These are phyloP conservation scores for Chenopodium formosanum DNA, from an alignment of 148 eudicot genomes.

Conservation along the genomic window DNA sequence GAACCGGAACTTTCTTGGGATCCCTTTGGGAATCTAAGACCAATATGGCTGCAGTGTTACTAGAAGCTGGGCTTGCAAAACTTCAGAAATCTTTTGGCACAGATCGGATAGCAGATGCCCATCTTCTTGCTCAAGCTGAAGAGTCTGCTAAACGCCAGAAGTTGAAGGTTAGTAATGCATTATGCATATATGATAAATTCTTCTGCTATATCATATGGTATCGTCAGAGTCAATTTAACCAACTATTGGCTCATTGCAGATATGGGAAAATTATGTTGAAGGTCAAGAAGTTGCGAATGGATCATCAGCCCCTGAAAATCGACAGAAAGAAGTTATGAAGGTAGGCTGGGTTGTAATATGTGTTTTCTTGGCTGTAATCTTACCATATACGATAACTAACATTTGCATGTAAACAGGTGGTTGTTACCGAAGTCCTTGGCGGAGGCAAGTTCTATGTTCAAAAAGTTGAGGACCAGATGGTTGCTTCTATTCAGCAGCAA, in stretches of 20 bases:
- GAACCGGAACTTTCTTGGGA: constrained; percentile 94
- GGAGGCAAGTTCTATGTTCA: constrained; percentile 95
- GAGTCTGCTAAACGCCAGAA: constrained; percentile 83
- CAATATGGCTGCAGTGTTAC: constrained; percentile 60
- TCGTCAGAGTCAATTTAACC: constrained; percentile 8
- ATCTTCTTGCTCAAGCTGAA: constrained; percentile 82
- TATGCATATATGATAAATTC: neutral
- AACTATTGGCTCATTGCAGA: constrained; percentile 40
- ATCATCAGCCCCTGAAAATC: constrained; percentile 43
- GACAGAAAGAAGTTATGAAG: constrained; percentile 83
- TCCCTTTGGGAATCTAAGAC: constrained; percentile 80
- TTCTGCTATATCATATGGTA: neutral
- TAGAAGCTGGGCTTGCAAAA: constrained; percentile 92
- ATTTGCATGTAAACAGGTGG: constrained; percentile 45
- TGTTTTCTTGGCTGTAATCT: constrained; percentile 4
- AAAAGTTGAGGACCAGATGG: constrained; percentile 60
- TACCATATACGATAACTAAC: neutral
- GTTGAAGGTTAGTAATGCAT: constrained; percentile 56
- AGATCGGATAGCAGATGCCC: constrained; percentile 77
- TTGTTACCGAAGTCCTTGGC: constrained; percentile 74
- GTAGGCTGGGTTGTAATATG: constrained; percentile 28
- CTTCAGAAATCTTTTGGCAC: constrained; percentile 66
- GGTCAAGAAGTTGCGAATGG: constrained; percentile 83
- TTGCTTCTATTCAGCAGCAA: constrained; percentile 76
- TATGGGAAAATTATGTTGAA: constrained; percentile 92